Conservation (phyloP, 2,329 filamentous ascomycete genomes). For the Cytospora paraplurivora region DNA sequence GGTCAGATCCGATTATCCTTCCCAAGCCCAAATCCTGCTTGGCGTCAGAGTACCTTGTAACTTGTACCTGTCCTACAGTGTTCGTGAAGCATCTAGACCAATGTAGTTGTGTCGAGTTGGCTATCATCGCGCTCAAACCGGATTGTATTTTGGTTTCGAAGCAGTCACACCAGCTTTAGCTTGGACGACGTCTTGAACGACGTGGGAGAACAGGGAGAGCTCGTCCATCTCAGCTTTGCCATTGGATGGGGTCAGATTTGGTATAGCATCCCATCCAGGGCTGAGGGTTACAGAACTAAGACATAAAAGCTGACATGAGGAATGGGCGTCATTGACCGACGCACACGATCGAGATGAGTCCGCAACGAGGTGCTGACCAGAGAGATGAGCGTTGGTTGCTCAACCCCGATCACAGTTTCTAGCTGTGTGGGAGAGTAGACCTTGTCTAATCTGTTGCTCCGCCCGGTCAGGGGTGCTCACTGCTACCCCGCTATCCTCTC, state of each 20-base stretch:
- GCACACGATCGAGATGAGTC: constrained; percentile 14
- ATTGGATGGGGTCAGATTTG: constrained; percentile 3
- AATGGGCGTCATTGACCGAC: constrained; percentile 12
- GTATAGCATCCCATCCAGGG: constrained; percentile 2
- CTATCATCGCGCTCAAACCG: constrained; percentile 5
- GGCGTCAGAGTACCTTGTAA: neutral
- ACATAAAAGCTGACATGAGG: constrained; percentile 1
- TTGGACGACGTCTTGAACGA: neutral
- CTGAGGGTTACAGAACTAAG: constrained; percentile 11
- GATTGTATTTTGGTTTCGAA: neutral
- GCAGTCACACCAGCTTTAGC: constrained; percentile 10
- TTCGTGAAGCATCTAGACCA: neutral
- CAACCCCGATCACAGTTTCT: neutral
- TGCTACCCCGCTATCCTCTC: neutral
- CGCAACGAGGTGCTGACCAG: constrained; percentile 5
- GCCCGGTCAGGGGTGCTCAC: constrained; percentile 5
- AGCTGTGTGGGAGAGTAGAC: neutral
- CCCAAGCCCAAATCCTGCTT: constrained; percentile 13
- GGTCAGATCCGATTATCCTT: neutral
- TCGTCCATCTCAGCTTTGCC: neutral
- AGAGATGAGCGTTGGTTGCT: constrained; percentile 4
- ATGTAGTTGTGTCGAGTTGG: neutral
- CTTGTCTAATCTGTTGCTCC: constrained; percentile 3
- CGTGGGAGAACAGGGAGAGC: neutral
- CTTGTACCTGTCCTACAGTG: neutral